Evolutionary conservation across 2,329 filamentous ascomycete species (phyloP).

Genomic region (Calcarisporium arbuscula): DNA sequence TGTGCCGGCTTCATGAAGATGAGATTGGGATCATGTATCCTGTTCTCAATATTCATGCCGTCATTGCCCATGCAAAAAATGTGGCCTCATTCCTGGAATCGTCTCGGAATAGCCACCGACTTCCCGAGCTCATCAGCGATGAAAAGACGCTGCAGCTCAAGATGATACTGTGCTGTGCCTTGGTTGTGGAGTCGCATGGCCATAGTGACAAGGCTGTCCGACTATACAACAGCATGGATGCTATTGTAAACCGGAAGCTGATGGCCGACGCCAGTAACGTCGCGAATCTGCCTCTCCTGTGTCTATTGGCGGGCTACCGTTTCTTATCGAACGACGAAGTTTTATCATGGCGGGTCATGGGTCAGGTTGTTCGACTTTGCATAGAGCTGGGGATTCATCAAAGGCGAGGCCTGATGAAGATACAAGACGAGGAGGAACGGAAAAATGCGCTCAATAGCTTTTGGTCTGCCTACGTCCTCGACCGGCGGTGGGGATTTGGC

Average conservation of each 20-base stretch:
- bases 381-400: conserved; percentile 79
- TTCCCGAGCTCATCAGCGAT: conserved; percentile 36
- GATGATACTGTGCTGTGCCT: conserved; percentile 71
- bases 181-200: conserved; percentile 73
- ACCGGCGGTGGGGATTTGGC: conserved; percentile 84
- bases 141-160: conserved; percentile 66
- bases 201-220: conserved; percentile 67
- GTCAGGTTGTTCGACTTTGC: conserved; percentile 73
- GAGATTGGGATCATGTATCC: conserved; percentile 93
- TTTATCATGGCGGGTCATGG: conserved; percentile 81
- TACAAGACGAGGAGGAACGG: conserved; percentile 63
- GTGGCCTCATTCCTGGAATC: conserved; percentile 67
- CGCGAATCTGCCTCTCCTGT: conserved; percentile 42
- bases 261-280: conserved; percentile 47
- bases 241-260: conserved; percentile 59
- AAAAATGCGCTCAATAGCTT: conserved; percentile 65
- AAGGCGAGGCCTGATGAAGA: conserved; percentile 63
- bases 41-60: conserved; percentile 64
- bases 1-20: conserved; percentile 78
- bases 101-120: conserved; percentile 26
- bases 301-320: conserved; percentile 58
- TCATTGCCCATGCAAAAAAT: conserved; percentile 63
- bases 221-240: conserved; percentile 71
- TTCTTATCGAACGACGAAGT: conserved; percentile 83
- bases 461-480: conserved; percentile 81